Base-by-base conservation (phyloP, 352 stramenopile species). In the Hyaloperonospora arabidopsidis region DNA sequence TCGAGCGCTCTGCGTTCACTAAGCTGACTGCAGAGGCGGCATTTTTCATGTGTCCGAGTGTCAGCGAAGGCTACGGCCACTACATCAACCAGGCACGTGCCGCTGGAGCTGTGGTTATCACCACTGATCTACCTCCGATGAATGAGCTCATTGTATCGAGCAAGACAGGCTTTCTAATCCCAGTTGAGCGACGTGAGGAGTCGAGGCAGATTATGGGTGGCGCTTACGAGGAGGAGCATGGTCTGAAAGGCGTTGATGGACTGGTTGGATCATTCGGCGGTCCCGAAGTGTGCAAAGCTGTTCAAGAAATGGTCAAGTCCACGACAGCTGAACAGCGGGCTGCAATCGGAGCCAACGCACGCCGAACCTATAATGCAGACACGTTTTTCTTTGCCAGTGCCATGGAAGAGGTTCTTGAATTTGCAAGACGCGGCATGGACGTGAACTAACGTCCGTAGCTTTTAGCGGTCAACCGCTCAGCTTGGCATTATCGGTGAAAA, bases 41-140 rank as follows among this genome's bases (percentile, higher is more conserved):
- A 13, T 80, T 75, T 44, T 72, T 89, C 45, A 61, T 87, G 52
- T 85, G 70, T 54, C 61, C 79, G 25, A 89, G 79, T 39, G 22
- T 36, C 0, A 70, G 64, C 29, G 78, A 89, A 69, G 76, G 74
- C 2, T 88, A 81, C 45, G 75, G 76, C 12, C 76, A 87, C 59
- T 80, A 79, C 52, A 80, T 87, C 50, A 87, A 87, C 53, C 76
- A 87, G 36, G 76, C 70, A 1, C 68, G 74, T 2, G 74, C 76
- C 2, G 38, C 70, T 21, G 70, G 76, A 1, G 72, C 53, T 15
- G 54, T 85, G 8, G 54, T 85, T 10, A 35, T 87, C 32, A 74
- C 76, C 0, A 78, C 76, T 0, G 63, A 85, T 36, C 46, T 70
- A 12, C 63, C 69, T 15, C 76, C 76, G 6, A 87, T 87, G 76